Conservation (phyloP, 2,329 filamentous ascomycete species). For the Fonsecaea multimorphosa region DNA sequence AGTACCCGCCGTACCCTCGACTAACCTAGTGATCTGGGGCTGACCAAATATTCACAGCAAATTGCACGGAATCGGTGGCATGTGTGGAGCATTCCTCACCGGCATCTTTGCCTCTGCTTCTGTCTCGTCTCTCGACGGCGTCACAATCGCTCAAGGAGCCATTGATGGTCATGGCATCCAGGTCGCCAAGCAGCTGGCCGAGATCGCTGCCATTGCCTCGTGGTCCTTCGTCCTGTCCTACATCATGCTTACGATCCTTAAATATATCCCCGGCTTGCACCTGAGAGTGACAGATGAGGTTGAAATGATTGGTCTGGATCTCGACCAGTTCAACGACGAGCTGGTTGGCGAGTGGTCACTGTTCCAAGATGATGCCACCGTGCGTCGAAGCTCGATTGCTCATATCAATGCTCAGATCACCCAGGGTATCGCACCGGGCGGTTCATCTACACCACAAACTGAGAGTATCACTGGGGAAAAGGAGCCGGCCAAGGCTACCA, state of each 20-base stretch:
- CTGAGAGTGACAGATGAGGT: slow-evolving; percentile 61
- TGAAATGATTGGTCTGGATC: slow-evolving; percentile 62
- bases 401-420: slow-evolving; percentile 31
- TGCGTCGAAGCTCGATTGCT: slow-evolving; percentile 20
- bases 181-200: slow-evolving; percentile 62
- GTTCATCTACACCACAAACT: slow-evolving; percentile 17
- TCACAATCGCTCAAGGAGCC: slow-evolving; percentile 53
- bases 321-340: slow-evolving; percentile 63
- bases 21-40: not conserved
- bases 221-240: slow-evolving; percentile 62
- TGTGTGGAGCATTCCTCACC: slow-evolving; percentile 63
- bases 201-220: slow-evolving; percentile 59
- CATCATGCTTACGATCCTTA: slow-evolving; percentile 59
- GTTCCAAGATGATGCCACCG: slow-evolving; percentile 27
- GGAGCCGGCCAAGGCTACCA: slow-evolving; percentile 20
- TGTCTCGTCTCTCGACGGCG: slow-evolving; percentile 56
- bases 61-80: slow-evolving; percentile 53
- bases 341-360: slow-evolving; percentile 60
- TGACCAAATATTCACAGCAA: slow-evolving; percentile 30
- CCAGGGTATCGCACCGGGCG: slow-evolving; percentile 20
- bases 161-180: slow-evolving; percentile 64
- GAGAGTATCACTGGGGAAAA: slow-evolving; percentile 21
- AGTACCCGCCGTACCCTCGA: not conserved
- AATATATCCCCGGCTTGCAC: slow-evolving; percentile 57
- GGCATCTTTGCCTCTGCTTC: slow-evolving; percentile 60